These are phyloP conservation scores for Apiotrichum porosum DNA, from an alignment of 1,284 basidiomycete species.

Conservation along the genomic window DNA sequence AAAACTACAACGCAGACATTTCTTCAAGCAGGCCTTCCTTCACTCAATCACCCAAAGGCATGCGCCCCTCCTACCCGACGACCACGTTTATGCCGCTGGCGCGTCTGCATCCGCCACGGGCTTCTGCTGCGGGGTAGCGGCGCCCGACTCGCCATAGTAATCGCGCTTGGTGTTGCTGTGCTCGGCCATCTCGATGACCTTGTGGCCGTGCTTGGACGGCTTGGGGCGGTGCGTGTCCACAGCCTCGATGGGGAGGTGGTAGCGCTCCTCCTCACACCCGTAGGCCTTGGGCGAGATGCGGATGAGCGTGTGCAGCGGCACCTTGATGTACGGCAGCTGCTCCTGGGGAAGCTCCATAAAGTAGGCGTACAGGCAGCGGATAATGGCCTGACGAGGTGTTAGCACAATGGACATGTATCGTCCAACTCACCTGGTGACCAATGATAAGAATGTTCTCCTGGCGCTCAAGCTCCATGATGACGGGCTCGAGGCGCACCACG, in stretches of 20 bases:
- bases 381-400: slow-evolving; percentile 62
- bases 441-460: slow-evolving; percentile 97
- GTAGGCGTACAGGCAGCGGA: slow-evolving; percentile 91
- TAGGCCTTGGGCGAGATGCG: slow-evolving; percentile 98
- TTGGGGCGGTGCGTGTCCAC: slow-evolving; percentile 94
- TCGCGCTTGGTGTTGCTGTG: slow-evolving; percentile 13
- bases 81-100: too few relatives aligned
- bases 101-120: too few relatives aligned
- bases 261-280: slow-evolving; percentile 96
- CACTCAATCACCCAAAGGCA: too few relatives aligned
- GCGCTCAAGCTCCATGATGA: slow-evolving; percentile 98
- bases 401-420: slow-evolving; percentile 3
- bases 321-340: slow-evolving; percentile 96
- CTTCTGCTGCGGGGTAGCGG: too few relatives aligned
- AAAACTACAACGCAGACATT: too few relatives aligned
- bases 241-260: slow-evolving; percentile 74
- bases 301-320: slow-evolving; percentile 93
- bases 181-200: not conserved
- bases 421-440: slow-evolving; percentile 71
- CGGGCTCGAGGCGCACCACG: slow-evolving; percentile 91
- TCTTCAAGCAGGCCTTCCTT: too few relatives aligned
- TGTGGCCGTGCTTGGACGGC: slow-evolving; percentile 50
- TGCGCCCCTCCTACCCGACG: too few relatives aligned
- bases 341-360: slow-evolving; percentile 89
- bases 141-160: slow-evolving; percentile 8